Evolutionary conservation across 164 flowering plant species (phyloP).

Genomic region (Saururus chinensis): DNA sequence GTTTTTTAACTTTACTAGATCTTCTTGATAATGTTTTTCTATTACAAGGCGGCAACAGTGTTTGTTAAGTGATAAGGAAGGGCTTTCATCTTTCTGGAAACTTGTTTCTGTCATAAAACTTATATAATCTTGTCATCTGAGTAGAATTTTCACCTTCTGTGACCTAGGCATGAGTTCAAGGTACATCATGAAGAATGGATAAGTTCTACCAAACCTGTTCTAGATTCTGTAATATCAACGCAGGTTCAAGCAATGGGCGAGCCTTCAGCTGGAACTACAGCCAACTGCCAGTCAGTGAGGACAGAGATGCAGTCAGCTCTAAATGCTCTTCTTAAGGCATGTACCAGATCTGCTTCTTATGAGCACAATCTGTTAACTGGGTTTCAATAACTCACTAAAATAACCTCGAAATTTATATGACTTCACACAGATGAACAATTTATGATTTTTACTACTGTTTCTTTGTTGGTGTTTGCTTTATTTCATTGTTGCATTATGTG

Average conservation of each 20-base stretch:
- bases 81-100: too few relatives aligned
- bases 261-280: slow-evolving; percentile 30
- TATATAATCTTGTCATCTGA: background rate
- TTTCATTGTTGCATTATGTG: too few relatives aligned
- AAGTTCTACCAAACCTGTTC: slow-evolving; percentile 35
- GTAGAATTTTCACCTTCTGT: slow-evolving; percentile 2
- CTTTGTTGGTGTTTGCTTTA: too few relatives aligned
- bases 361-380: background rate
- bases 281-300: slow-evolving; percentile 30
- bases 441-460: too few relatives aligned
- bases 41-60: too few relatives aligned
- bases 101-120: background rate
- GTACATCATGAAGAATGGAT: slow-evolving; percentile 73
- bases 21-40: too few relatives aligned
- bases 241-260: slow-evolving; percentile 25
- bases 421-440: too few relatives aligned
- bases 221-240: slow-evolving; percentile 35
- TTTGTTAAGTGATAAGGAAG: too few relatives aligned
- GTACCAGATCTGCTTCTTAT: background rate
- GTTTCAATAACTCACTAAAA: background rate
- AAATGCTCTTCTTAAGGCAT: slow-evolving; percentile 65
- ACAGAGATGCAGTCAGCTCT: slow-evolving; percentile 61
- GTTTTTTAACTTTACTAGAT: too few relatives aligned
- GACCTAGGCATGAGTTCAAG: slow-evolving; percentile 64
- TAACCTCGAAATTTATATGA: background rate